These are phyloP conservation scores for Rhodofomes roseus DNA, from an alignment of 1,284 basidiomycete species.

Conservation along the genomic window DNA sequence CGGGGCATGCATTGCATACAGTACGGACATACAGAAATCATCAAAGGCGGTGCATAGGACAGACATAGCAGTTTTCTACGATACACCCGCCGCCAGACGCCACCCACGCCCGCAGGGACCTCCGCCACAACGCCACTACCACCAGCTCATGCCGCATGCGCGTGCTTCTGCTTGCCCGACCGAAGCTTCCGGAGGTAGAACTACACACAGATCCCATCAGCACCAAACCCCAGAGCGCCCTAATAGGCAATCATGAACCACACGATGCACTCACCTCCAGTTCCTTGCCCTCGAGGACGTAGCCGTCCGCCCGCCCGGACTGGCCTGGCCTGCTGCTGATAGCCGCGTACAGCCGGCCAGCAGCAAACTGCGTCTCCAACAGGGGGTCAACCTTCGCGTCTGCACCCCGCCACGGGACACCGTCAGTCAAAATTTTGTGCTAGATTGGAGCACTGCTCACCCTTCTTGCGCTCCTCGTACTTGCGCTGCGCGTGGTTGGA, in stretches of 20 bases:
- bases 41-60: conserved; percentile 11
- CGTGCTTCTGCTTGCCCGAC: conserved; percentile 92
- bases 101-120: not conserved
- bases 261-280: conserved; percentile 67
- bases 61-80: conserved; percentile 10
- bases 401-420: conserved; percentile 25
- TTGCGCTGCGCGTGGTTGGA: conserved; percentile 87
- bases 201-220: conserved; percentile 36
- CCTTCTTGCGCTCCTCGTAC: conserved; percentile 87
- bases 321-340: conserved; percentile 94
- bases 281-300: conserved; percentile 95
- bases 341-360: conserved; percentile 85
- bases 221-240: conserved; percentile 1
- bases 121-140: conserved; percentile 3
- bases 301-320: conserved; percentile 91
- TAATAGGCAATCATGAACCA: conserved; percentile 2
- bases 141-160: conserved; percentile 44
- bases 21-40: conserved; percentile 23
- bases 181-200: conserved; percentile 94
- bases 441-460: conserved; percentile 34
- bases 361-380: conserved; percentile 82
- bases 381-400: conserved; percentile 88
- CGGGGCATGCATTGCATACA: conserved; percentile 21
- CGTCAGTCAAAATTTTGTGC: conserved; percentile 6
- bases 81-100: conserved; percentile 16